These are phyloP conservation scores for Stylonectria norvegica DNA, from an alignment of 2,329 filamentous ascomycete genomes.

Conservation along the genomic window DNA sequence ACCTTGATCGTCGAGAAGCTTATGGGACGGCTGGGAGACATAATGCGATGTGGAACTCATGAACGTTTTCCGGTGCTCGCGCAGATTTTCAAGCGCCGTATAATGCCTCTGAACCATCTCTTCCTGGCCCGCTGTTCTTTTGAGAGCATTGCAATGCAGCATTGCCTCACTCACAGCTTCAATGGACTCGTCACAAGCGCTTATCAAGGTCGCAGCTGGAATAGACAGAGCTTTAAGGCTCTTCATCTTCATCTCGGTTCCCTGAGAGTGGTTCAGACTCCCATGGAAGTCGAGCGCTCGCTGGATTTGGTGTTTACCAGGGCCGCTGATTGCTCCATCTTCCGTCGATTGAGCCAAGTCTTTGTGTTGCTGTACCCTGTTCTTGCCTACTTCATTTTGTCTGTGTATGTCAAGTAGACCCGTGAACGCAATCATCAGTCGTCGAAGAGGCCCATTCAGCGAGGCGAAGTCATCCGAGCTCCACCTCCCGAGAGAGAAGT, in stretches of 20 bases:
- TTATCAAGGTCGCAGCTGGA: slow-evolving; percentile 1
- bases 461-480: slow-evolving; percentile 39
- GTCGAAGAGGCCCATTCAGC: slow-evolving; percentile 35
- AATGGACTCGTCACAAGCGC: slow-evolving; percentile 5
- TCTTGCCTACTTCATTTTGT: slow-evolving; percentile 5
- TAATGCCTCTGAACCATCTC: slow-evolving; percentile 5
- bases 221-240: slow-evolving; percentile 4
- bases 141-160: not conserved
- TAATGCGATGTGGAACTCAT: slow-evolving; percentile 1
- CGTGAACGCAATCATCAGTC: slow-evolving; percentile 32
- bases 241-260: not conserved
- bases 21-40: not conserved
- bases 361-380: not conserved
- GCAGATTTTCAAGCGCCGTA: slow-evolving; percentile 1
- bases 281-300: slow-evolving; percentile 6
- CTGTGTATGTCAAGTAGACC: slow-evolving; percentile 43
- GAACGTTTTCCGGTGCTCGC: slow-evolving; percentile 2
- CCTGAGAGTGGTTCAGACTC: not conserved
- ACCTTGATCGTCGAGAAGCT: slow-evolving; percentile 4
- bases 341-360: slow-evolving; percentile 2
- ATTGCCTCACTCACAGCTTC: slow-evolving; percentile 5
- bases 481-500: slow-evolving; percentile 46
- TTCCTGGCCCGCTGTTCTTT: not conserved
- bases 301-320: slow-evolving; percentile 7
- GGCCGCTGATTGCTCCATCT: not conserved